phyloP scores from a whole-genome alignment of 306 rosid genomes.

The Trifolium dubium region DNA sequence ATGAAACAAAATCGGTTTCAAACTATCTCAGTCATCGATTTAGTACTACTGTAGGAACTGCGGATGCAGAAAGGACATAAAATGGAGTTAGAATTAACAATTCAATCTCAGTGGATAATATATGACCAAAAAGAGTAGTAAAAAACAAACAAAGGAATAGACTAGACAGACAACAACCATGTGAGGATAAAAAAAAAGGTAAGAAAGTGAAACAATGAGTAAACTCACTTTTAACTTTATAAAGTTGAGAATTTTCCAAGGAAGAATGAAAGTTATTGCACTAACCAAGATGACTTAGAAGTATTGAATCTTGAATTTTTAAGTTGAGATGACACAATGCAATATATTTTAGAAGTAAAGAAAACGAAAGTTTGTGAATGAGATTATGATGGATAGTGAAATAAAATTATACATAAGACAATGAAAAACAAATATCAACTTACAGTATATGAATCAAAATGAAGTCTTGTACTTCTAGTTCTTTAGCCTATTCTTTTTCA shows the following conservation, averaged over 20 bases:
- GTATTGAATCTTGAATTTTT: background rate
- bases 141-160: conserved; percentile 23
- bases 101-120: conserved; percentile 21
- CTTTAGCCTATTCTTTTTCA: background rate
- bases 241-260: conserved; percentile 28
- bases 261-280: conserved; percentile 12
- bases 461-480: background rate
- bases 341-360: background rate
- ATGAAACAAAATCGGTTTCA: background rate
- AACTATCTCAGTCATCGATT: too few relatives aligned
- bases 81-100: conserved; percentile 26
- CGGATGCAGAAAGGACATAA: conserved; percentile 37
- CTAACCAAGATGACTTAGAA: background rate
- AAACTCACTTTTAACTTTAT: conserved; percentile 41
- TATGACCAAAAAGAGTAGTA: conserved; percentile 33
- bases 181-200: conserved; percentile 23
- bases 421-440: background rate
- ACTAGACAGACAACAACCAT: conserved; percentile 36
- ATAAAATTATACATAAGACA: background rate
- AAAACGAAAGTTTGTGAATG: background rate
- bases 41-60: background rate
- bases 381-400: background rate
- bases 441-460: background rate
- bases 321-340: background rate
- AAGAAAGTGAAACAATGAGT: conserved; percentile 40